Percentiles rank a stretch among this genome's conserved stretches.
These are phyloP conservation scores for Reutealis trisperma DNA, from an alignment of 345 rosid species.

Conservation along the genomic window DNA sequence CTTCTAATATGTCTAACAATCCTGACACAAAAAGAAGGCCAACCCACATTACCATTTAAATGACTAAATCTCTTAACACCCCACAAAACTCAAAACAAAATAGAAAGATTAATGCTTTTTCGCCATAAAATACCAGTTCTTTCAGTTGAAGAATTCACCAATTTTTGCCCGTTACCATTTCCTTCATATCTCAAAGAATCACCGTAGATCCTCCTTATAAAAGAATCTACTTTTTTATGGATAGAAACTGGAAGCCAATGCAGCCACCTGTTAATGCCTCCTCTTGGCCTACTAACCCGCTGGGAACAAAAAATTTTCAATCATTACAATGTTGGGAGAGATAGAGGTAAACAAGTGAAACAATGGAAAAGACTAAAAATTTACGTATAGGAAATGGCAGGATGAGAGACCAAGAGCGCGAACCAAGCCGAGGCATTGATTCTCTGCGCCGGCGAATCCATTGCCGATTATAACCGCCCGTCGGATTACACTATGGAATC, in stretches of 20 bases:
- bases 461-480: constrained; percentile 79
- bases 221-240: constrained; percentile 12
- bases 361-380: neutral
- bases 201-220: constrained; percentile 1
- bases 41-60: neutral
- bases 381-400: constrained; percentile 56
- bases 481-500: constrained; percentile 35
- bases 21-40: constrained; percentile 1
- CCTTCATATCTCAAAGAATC: constrained; percentile 3
- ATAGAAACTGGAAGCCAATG: constrained; percentile 29
- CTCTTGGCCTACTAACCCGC: constrained; percentile 31
- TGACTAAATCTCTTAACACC: neutral
- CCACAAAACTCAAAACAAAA: neutral
- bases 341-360: neutral
- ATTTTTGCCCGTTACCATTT: constrained; percentile 16
- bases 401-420: constrained; percentile 80
- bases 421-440: constrained; percentile 79
- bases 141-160: constrained; percentile 25
- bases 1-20: constrained; percentile 20
- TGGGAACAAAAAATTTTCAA: neutral
- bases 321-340: neutral
- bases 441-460: constrained; percentile 92
- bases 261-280: constrained; percentile 24
- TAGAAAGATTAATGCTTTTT: neutral
- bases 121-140: constrained; percentile 40